Evolutionary conservation across 805 yeast genomes (phyloP).

Genomic region (Saccharomycopsis malanga): DNA sequence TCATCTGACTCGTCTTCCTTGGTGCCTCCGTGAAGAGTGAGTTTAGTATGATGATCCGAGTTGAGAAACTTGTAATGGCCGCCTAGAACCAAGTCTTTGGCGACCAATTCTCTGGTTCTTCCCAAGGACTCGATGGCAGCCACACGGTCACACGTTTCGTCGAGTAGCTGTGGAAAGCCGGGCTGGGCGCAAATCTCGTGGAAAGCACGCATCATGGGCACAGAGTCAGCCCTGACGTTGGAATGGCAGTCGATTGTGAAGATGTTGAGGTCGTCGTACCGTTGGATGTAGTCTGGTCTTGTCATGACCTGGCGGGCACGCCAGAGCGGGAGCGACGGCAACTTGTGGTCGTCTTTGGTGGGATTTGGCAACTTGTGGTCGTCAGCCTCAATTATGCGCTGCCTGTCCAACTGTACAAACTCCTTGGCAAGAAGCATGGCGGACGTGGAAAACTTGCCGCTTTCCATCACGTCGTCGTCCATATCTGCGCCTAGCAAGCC

Average conservation of each 20-base stretch:
- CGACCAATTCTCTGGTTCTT: constrained; percentile 67
- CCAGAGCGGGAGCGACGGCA: constrained; percentile 79
- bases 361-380: neutral
- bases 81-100: constrained; percentile 59
- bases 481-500: constrained; percentile 67
- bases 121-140: constrained; percentile 70
- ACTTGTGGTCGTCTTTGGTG: constrained; percentile 35
- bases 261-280: constrained; percentile 66
- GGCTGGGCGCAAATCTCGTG: constrained; percentile 68
- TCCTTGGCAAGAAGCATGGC: constrained; percentile 69
- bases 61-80: constrained; percentile 34
- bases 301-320: constrained; percentile 82
- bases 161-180: constrained; percentile 58
- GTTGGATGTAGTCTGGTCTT: constrained; percentile 70
- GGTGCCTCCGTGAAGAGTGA: constrained; percentile 13
- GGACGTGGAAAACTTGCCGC: constrained; percentile 66
- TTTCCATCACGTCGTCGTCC: constrained; percentile 88
- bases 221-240: constrained; percentile 70
- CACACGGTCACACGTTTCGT: constrained; percentile 61
- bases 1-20: constrained; percentile 21
- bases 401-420: constrained; percentile 60
- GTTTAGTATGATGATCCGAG: constrained; percentile 8
- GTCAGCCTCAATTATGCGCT: constrained; percentile 23
- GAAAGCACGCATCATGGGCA: constrained; percentile 87
- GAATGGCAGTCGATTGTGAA: constrained; percentile 74